These are phyloP conservation scores for Venustampulla echinocandica DNA, from an alignment of 495 filamentous ascomycete genomes.

Conservation along the genomic window DNA sequence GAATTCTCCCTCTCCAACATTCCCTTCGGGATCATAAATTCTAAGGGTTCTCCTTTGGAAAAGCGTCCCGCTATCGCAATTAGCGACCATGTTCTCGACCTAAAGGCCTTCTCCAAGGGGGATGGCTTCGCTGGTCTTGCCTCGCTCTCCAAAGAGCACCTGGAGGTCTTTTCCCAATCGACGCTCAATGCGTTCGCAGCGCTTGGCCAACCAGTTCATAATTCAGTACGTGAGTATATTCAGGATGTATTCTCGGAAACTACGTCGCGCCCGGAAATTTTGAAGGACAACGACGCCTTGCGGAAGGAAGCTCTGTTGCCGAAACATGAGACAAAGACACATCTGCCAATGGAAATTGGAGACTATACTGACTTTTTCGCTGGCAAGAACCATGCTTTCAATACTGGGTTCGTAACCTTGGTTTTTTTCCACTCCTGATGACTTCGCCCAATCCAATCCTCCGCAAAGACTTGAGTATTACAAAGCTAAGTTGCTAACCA, in stretches of 20 bases:
- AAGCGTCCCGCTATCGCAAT: conserved; percentile 66
- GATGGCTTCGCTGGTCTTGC: conserved; percentile 55
- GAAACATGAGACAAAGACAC: conserved; percentile 52
- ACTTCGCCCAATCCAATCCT: too few relatives aligned
- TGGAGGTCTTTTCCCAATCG: conserved; percentile 54
- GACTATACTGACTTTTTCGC: conserved; percentile 98
- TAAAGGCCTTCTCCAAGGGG: conserved; percentile 50
- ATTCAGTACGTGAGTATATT: conserved; percentile 62
- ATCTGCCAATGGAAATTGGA: conserved; percentile 81
- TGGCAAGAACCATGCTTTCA: conserved; percentile 81
- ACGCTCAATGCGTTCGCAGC: conserved; percentile 79
- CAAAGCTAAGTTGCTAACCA: neutral
- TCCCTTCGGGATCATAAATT: conserved; percentile 82
- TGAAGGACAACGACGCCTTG: conserved; percentile 47
- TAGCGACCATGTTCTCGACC: conserved; percentile 67
- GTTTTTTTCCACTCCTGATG: neutral
- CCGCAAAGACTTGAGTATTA: too few relatives aligned
- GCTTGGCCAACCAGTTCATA: conserved; percentile 62
- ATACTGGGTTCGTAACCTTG: conserved; percentile 34
- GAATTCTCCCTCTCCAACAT: conserved; percentile 86
- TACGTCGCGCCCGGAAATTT: conserved; percentile 43
- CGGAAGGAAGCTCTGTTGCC: conserved; percentile 44
- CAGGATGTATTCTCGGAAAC: conserved; percentile 57
- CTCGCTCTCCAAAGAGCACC: conserved; percentile 42
- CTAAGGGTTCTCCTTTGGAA: conserved; percentile 37